Conservation (phyloP, 495 filamentous ascomycete genomes). For the Penicillium nucicola region DNA sequence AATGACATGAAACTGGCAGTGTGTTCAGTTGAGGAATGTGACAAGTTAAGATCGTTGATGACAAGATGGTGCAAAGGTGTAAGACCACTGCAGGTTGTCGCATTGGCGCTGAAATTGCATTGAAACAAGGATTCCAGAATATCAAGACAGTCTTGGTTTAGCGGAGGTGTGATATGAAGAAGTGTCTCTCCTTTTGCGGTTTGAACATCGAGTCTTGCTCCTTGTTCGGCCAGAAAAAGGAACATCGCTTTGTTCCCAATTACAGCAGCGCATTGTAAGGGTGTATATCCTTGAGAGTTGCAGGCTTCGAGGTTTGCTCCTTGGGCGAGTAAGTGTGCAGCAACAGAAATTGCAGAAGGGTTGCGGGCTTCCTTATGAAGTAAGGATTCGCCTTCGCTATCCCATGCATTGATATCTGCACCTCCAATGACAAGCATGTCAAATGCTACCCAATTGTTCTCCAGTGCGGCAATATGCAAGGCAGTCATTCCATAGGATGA, state of each 20-base stretch:
- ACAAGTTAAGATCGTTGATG: constrained; percentile 11
- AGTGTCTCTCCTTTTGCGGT: constrained; percentile 28
- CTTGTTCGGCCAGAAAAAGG: constrained; percentile 19
- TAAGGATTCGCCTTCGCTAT: constrained; percentile 24
- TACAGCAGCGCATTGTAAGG: constrained; percentile 33
- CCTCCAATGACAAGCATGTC: constrained; percentile 30
- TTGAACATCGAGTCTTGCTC: constrained; percentile 25
- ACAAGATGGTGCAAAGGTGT: constrained; percentile 31
- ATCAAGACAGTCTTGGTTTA: constrained; percentile 21
- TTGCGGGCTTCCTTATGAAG: constrained; percentile 28
- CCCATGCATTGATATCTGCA: constrained; percentile 33
- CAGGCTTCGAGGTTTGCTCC: constrained; percentile 35
- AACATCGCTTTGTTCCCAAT: constrained; percentile 29
- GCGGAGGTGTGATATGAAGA: constrained; percentile 28
- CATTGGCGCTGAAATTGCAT: constrained; percentile 9
- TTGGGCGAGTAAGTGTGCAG: constrained; percentile 18
- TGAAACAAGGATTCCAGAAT: constrained; percentile 25
- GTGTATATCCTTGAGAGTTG: constrained; percentile 27
- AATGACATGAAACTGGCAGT: constrained; percentile 22
- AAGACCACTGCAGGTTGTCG: constrained; percentile 21
- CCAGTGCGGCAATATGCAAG: constrained; percentile 22
- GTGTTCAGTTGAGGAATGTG: constrained; percentile 16
- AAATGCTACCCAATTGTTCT: constrained; percentile 30
- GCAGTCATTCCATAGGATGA: constrained; percentile 23
- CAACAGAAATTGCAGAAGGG: constrained; percentile 5